Evolutionary conservation across 345 rosid genomes (phyloP).

Genomic region (Hypericum perforatum): DNA sequence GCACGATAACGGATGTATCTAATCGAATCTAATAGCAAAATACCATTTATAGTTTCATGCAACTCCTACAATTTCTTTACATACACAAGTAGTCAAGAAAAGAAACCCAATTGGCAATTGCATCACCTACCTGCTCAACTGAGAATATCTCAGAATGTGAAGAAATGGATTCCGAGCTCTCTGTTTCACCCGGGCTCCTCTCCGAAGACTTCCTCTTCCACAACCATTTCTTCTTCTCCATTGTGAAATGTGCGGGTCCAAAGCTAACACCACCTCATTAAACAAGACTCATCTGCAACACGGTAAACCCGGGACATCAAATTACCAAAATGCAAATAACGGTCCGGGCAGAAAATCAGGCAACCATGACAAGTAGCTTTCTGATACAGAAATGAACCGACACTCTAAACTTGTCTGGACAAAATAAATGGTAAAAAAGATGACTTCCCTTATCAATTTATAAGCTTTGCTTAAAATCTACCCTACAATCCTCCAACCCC

Average conservation of each 20-base stretch:
- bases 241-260: slow-evolving; percentile 13
- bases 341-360: background rate
- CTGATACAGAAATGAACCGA: slow-evolving; percentile 22
- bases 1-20: no score
- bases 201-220: slow-evolving; percentile 69
- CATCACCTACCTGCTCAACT: slow-evolving; percentile 54
- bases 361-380: slow-evolving; percentile 4
- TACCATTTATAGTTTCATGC: no score
- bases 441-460: slow-evolving; percentile 31
- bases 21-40: no score
- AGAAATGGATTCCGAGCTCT: slow-evolving; percentile 60
- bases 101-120: no score
- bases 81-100: no score
- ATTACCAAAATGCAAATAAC: background rate
- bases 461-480: slow-evolving; percentile 48
- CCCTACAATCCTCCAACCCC: slow-evolving; percentile 27
- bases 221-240: slow-evolving; percentile 77
- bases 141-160: slow-evolving; percentile 63
- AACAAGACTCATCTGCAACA: slow-evolving; percentile 32
- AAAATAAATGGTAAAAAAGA: slow-evolving; percentile 8
- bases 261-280: slow-evolving; percentile 23
- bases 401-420: slow-evolving; percentile 16
- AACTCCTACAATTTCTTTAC: no score
- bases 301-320: slow-evolving; percentile 1
- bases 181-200: slow-evolving; percentile 63